Evolutionary conservation across 2,329 filamentous ascomycete genomes (phyloP).

Genomic region (Colletotrichum coccodes): DNA sequence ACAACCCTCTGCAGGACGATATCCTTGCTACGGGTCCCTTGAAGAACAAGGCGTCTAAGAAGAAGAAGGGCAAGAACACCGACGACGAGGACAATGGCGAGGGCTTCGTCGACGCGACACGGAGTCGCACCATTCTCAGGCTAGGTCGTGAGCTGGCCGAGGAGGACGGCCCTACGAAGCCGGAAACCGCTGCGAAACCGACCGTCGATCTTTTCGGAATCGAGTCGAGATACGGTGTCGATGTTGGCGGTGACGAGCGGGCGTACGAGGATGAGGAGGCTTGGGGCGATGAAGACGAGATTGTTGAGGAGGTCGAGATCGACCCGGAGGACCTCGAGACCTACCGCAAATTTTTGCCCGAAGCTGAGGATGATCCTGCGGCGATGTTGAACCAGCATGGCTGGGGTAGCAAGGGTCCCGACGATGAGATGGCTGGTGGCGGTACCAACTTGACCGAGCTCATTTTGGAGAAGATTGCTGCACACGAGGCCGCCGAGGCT

Average conservation of each 20-base stretch:
- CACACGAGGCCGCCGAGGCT: slow-evolving; percentile 79
- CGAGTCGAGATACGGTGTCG: slow-evolving; percentile 76
- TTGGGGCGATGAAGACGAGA: slow-evolving; percentile 84
- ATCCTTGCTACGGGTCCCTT: slow-evolving; percentile 76
- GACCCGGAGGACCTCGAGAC: slow-evolving; percentile 89
- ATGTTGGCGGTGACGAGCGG: slow-evolving; percentile 59
- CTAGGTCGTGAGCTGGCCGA: slow-evolving; percentile 90
- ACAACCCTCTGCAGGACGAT: slow-evolving; percentile 93
- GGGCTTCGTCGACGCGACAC: slow-evolving; percentile 85
- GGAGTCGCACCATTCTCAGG: slow-evolving; percentile 87
- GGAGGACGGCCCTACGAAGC: slow-evolving; percentile 69
- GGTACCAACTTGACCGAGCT: slow-evolving; percentile 89
- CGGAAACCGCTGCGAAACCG: slow-evolving; percentile 50
- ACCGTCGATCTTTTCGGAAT: slow-evolving; percentile 77
- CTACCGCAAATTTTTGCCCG: slow-evolving; percentile 89
- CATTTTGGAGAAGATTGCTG: slow-evolving; percentile 93
- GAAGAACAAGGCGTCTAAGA: slow-evolving; percentile 79
- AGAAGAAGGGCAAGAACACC: slow-evolving; percentile 72
- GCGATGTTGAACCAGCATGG: slow-evolving; percentile 71
- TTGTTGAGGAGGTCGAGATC: slow-evolving; percentile 79
- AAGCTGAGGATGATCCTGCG: slow-evolving; percentile 73
- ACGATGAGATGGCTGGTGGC: slow-evolving; percentile 54
- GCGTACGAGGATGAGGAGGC: slow-evolving; percentile 68
- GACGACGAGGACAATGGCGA: slow-evolving; percentile 71
- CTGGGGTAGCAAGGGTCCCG: slow-evolving; percentile 58